phyloP scores from a whole-genome alignment of 1,284 basidiomycete genomes.

The Tilletia horrida region DNA sequence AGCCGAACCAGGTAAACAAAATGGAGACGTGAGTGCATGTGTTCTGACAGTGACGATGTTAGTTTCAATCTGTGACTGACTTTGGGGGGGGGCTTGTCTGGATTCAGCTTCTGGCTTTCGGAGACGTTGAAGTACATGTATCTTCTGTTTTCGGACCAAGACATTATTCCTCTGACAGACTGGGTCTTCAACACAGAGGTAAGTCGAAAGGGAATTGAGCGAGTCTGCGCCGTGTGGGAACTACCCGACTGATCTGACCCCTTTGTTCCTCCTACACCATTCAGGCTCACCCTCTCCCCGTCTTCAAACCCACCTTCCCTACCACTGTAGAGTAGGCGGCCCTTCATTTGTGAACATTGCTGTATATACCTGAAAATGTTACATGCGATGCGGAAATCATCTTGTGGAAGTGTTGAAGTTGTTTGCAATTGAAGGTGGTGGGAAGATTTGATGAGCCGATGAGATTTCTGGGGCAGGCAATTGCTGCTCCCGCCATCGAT shows the following conservation, averaged over 20 bases:
- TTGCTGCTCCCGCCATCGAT: too few species aligned
- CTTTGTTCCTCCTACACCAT: background rate
- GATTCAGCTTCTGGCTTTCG: constrained; percentile 59
- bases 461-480: too few species aligned
- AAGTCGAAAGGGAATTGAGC: background rate
- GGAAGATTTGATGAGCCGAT: too few species aligned
- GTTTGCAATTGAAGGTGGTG: too few species aligned
- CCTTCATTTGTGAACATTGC: background rate
- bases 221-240: too few species aligned
- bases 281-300: constrained; percentile 49
- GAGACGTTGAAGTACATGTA: constrained; percentile 95
- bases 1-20: constrained; percentile 71
- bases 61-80: constrained; percentile 2
- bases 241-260: too few species aligned
- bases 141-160: constrained; percentile 75
- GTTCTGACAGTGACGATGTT: background rate
- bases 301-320: constrained; percentile 40
- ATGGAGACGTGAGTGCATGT: constrained; percentile 78
- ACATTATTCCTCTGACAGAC: constrained; percentile 65
- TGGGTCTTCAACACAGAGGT: constrained; percentile 77
- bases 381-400: too few species aligned
- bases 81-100: background rate
- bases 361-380: too few species aligned
- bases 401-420: too few species aligned
- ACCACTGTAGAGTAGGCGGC: constrained; percentile 27